These are phyloP conservation scores for Candida wancherniae DNA, from an alignment of 805 yeast genomes.

Conservation along the genomic window DNA sequence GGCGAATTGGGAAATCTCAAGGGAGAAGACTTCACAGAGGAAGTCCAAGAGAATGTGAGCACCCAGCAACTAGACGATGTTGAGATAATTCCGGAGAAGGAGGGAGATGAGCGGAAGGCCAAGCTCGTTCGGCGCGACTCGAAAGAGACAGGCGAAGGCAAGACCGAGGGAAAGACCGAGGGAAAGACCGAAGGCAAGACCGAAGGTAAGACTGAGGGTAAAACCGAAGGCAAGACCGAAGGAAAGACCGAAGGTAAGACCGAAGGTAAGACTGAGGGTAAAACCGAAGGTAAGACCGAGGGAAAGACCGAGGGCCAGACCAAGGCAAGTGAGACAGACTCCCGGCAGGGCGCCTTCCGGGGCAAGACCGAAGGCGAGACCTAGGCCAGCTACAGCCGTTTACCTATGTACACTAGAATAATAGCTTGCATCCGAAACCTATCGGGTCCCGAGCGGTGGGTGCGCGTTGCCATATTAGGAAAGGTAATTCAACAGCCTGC, in stretches of 20 bases:
- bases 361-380: constrained; percentile 9
- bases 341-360: constrained; percentile 1
- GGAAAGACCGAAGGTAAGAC: constrained; percentile 10
- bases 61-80: constrained; percentile 7
- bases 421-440: neutral
- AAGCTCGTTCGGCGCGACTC: constrained; percentile 5
- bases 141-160: constrained; percentile 7
- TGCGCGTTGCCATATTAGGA: neutral
- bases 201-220: constrained; percentile 12
- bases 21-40: constrained; percentile 3
- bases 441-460: neutral
- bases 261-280: constrained; percentile 9
- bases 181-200: constrained; percentile 14
- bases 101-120: constrained; percentile 7
- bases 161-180: constrained; percentile 8
- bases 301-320: constrained; percentile 8
- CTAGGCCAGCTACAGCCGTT: too few species aligned
- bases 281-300: constrained; percentile 6
- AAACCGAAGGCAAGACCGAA: constrained; percentile 7
- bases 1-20: constrained; percentile 17
- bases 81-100: constrained; percentile 7
- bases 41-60: constrained; percentile 8
- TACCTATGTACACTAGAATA: too few species aligned
- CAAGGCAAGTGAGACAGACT: neutral
- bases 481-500: neutral